phyloP scores from a whole-genome alignment of 441 rosid genomes.

The Pelargonium myrrhifolium region DNA sequence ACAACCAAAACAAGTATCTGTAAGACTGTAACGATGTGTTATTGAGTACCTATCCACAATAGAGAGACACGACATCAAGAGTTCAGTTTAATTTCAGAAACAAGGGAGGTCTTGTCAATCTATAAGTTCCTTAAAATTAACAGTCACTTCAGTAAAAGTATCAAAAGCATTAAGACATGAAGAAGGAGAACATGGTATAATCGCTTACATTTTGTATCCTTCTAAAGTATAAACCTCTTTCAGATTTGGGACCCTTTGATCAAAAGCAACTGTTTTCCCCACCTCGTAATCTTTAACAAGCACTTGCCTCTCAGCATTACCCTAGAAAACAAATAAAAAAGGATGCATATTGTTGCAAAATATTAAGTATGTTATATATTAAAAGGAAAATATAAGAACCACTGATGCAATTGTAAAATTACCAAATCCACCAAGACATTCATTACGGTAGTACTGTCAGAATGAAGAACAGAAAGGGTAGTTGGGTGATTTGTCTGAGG shows the following conservation, averaged over 20 bases:
- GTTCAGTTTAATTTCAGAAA: background rate
- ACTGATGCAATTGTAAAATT: slow-evolving; percentile 21
- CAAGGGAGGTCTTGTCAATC: slow-evolving; percentile 2
- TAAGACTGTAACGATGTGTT: background rate
- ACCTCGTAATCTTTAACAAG: slow-evolving; percentile 82
- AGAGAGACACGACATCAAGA: background rate
- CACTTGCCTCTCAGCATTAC: slow-evolving; percentile 82
- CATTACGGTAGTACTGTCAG: slow-evolving; percentile 66
- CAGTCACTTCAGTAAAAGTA: background rate
- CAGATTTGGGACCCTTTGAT: slow-evolving; percentile 58
- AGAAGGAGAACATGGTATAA: background rate
- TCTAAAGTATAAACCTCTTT: slow-evolving; percentile 85
- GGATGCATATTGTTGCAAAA: slow-evolving; percentile 14
- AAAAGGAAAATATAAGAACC: slow-evolving; percentile 3
- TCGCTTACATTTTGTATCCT: slow-evolving; percentile 76
- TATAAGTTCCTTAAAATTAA: background rate
- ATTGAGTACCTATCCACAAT: background rate
- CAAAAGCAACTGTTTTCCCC: slow-evolving; percentile 86
- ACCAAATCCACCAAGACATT: slow-evolving; percentile 97
- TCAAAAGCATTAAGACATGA: background rate
- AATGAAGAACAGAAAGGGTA: slow-evolving; percentile 57
- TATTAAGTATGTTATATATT: background rate
- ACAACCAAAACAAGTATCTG: slow-evolving; percentile 3
- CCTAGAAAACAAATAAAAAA: slow-evolving; percentile 36
- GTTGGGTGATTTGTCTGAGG: slow-evolving; percentile 91